Evolutionary conservation across 495 filamentous ascomycete species (phyloP).

Genomic region (Podospora anserina): DNA sequence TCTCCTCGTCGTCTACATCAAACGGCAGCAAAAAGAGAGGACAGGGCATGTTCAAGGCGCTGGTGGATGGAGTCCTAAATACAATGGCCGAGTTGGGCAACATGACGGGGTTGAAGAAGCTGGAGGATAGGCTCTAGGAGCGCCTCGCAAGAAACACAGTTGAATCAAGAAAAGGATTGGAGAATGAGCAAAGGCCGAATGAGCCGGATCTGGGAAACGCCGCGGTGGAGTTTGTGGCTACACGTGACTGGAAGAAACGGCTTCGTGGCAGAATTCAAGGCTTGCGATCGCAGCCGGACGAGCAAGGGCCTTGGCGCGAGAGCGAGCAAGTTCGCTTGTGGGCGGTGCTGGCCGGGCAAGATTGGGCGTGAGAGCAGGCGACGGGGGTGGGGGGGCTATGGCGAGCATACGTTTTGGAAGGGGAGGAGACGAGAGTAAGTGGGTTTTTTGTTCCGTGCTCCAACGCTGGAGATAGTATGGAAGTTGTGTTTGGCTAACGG

Average conservation of each 20-base stretch:
- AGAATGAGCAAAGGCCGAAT: no score
- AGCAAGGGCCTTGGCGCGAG: background rate
- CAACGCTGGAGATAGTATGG: background rate
- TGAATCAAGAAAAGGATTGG: no score
- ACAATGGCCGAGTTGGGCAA: constrained; percentile 71
- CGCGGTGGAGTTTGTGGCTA: background rate
- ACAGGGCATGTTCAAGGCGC: constrained; percentile 85
- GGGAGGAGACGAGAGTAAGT: background rate
- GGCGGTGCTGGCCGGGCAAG: background rate
- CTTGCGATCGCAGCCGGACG: background rate
- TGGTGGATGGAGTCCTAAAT: constrained; percentile 72
- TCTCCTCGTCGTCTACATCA: constrained; percentile 27
- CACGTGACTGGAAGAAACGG: background rate
- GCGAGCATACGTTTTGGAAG: background rate
- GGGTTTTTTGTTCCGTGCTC: background rate
- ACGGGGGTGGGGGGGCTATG: background rate
- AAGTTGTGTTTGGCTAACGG: no score
- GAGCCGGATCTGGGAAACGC: background rate
- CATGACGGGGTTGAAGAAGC: constrained; percentile 61
- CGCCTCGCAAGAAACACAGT: no score
- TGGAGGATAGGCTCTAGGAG: constrained; percentile 33
- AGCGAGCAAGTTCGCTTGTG: background rate
- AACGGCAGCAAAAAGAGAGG: constrained; percentile 55
- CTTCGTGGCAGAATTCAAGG: no score
- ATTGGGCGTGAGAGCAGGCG: background rate